Conservation (phyloP, 2,329 filamentous ascomycete species). For the Paracamarosporium sp. region DNA sequence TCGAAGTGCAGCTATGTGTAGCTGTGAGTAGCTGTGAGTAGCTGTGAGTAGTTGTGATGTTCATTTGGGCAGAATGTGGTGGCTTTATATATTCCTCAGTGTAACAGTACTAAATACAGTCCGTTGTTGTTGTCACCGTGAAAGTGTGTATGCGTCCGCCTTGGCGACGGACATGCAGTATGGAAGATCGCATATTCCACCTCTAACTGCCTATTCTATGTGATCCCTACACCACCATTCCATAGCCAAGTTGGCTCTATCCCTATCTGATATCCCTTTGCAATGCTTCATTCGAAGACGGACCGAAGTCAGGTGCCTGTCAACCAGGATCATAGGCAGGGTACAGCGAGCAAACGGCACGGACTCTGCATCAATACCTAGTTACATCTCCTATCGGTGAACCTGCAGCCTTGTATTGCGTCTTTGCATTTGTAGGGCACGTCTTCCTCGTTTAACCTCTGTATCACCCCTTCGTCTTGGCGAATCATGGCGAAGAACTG, state of each 20-base stretch:
- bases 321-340: background rate
- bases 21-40: background rate
- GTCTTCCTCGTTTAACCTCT: background rate
- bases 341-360: background rate
- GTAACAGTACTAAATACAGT: background rate
- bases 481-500: background rate
- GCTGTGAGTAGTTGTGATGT: background rate
- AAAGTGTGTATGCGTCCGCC: background rate
- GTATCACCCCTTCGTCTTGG: background rate
- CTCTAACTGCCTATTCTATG: background rate
- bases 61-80: no score
- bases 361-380: background rate
- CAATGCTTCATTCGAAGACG: background rate
- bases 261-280: background rate
- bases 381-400: background rate
- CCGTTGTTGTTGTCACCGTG: background rate
- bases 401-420: background rate
- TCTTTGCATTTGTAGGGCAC: background rate
- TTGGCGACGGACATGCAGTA: background rate
- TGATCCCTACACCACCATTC: background rate
- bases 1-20: background rate
- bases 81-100: background rate
- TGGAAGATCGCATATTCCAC: background rate
- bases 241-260: conserved; percentile 5
- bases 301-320: background rate